phyloP scores from a whole-genome alignment of 148 eudicot genomes.

The Rhododendron simsii region DNA sequence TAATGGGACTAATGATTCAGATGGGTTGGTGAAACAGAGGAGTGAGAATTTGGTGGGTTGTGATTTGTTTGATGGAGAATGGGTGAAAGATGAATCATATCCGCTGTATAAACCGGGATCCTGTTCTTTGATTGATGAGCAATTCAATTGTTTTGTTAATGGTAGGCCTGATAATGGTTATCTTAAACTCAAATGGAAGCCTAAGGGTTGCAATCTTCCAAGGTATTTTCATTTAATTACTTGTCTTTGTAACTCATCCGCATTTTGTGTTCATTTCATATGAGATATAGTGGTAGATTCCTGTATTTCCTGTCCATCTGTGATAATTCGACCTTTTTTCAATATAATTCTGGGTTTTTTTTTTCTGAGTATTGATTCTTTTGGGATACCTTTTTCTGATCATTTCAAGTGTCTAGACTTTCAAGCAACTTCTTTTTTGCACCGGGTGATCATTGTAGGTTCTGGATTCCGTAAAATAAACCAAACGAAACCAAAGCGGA shows the following conservation, averaged over 20 bases:
- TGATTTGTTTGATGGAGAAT: conserved; percentile 63
- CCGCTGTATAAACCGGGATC: conserved; percentile 71
- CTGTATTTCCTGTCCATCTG: not conserved
- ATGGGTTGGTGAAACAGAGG: not conserved
- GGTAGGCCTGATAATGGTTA: conserved; percentile 64
- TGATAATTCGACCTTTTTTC: not conserved
- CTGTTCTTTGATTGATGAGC: conserved; percentile 64
- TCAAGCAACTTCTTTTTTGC: not conserved
- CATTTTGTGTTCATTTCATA: not conserved
- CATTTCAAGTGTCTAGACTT: not conserved
- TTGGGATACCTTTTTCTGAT: not conserved
- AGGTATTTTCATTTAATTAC: conserved; percentile 34
- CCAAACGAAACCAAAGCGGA: not conserved
- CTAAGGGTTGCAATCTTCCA: conserved; percentile 51
- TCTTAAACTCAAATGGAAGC: conserved; percentile 71
- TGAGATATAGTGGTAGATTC: not conserved
- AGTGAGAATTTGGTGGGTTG: conserved; percentile 25
- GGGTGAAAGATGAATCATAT: conserved; percentile 67
- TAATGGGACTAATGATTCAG: not conserved
- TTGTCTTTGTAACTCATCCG: not conserved
- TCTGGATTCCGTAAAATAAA: not conserved
- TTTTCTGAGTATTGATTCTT: not conserved
- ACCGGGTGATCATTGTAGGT: not conserved
- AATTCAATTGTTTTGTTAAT: conserved; percentile 61
- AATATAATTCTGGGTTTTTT: not conserved